These are phyloP conservation scores for Alternaria burnsii DNA, from an alignment of 2,329 filamentous ascomycete genomes.

Conservation along the genomic window DNA sequence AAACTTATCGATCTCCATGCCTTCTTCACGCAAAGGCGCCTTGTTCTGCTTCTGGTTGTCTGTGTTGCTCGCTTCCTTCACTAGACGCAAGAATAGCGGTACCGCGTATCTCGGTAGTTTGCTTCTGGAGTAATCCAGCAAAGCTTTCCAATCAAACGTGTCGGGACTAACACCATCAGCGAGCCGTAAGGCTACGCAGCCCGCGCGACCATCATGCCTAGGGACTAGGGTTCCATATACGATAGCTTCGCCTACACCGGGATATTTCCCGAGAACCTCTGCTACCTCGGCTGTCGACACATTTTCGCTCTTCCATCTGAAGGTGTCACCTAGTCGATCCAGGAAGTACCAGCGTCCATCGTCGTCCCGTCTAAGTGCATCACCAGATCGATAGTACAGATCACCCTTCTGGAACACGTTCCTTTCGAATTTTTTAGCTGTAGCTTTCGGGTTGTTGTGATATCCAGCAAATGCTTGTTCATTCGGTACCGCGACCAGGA, in stretches of 20 bases:
- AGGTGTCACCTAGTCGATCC: slow-evolving; percentile 57
- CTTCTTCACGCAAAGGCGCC: slow-evolving; percentile 70
- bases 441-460: slow-evolving; percentile 70
- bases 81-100: slow-evolving; percentile 73
- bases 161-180: slow-evolving; percentile 48
- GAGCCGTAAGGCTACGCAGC: slow-evolving; percentile 65
- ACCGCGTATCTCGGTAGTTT: slow-evolving; percentile 75
- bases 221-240: slow-evolving; percentile 58
- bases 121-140: slow-evolving; percentile 31
- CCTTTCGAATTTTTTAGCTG: slow-evolving; percentile 61
- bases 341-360: slow-evolving; percentile 59
- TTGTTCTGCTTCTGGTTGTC: slow-evolving; percentile 85
- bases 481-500: slow-evolving; percentile 69
- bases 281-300: slow-evolving; percentile 58
- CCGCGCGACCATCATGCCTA: slow-evolving; percentile 60
- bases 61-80: slow-evolving; percentile 65
- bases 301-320: slow-evolving; percentile 59
- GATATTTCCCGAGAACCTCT: slow-evolving; percentile 53
- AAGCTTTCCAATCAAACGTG: slow-evolving; percentile 36
- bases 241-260: slow-evolving; percentile 54
- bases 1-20: slow-evolving; percentile 63
- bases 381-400: slow-evolving; percentile 57
- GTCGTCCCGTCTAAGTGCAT: slow-evolving; percentile 53
- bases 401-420: slow-evolving; percentile 57
- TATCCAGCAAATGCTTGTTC: slow-evolving; percentile 66